phyloP scores from a whole-genome alignment of 805 yeast species.

The Brettanomyces custersianus region DNA sequence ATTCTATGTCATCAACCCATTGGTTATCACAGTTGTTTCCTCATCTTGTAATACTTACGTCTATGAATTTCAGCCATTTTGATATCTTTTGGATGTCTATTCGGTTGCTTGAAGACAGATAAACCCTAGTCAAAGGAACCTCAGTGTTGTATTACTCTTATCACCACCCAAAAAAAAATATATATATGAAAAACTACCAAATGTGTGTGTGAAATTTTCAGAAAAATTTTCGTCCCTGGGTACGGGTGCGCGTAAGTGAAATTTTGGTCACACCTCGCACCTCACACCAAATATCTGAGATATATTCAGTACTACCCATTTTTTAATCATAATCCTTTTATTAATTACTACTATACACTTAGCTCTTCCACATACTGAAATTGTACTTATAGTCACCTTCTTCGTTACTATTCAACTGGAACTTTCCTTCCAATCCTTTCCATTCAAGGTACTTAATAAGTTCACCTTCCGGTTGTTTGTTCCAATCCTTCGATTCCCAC shows the following conservation, averaged over 20 bases:
- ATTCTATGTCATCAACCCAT: background rate
- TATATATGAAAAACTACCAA: no score
- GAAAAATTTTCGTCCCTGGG: no score
- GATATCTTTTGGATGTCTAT: conserved; percentile 4
- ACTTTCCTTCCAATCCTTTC: conserved; percentile 22
- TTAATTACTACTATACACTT: no score
- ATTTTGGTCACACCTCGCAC: no score
- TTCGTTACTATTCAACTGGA: conserved; percentile 22
- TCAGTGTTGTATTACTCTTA: no score
- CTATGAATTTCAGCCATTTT: conserved; percentile 96
- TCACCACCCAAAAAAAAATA: no score
- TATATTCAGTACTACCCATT: no score
- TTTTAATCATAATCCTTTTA: no score
- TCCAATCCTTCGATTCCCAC: conserved; percentile 29
- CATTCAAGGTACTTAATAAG: conserved; percentile 33
- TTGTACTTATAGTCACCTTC: conserved; percentile 41
- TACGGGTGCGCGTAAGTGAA: no score
- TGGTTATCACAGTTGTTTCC: background rate
- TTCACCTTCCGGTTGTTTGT: conserved; percentile 23
- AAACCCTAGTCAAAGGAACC: background rate
- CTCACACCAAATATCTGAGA: no score
- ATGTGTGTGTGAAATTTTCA: no score
- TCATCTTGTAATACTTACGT: no score
- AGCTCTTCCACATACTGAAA: conserved; percentile 51
- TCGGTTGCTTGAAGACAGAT: background rate